Percentiles rank a stretch among this genome's conserved stretches.
phyloP scores from a whole-genome alignment of 257 asterid species.

The Solanum piurae region DNA sequence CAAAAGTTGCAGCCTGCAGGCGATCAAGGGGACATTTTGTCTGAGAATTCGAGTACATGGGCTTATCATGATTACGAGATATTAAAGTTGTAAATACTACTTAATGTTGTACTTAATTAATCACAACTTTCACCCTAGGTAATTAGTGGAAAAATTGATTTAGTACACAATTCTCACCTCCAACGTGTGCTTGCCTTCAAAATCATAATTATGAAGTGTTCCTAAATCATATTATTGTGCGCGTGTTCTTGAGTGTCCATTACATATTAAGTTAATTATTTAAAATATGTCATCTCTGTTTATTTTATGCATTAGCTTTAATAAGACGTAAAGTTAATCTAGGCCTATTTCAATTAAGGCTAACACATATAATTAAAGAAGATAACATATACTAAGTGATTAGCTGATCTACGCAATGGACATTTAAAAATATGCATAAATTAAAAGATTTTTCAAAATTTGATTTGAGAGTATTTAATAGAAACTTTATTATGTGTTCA shows the following conservation, averaged over 20 bases:
- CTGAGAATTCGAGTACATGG: neutral
- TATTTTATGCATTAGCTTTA: neutral
- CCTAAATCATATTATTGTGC: neutral
- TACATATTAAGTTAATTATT: too few relatives aligned
- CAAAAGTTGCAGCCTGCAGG: constrained; percentile 1
- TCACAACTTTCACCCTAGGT: neutral
- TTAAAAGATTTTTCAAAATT: neutral
- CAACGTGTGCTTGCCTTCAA: neutral
- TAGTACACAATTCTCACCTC: neutral
- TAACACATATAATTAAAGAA: neutral
- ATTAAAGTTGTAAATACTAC: neutral
- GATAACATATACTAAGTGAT: neutral
- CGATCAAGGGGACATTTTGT: constrained; percentile 3
- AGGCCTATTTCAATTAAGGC: neutral
- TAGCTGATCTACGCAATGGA: neutral
- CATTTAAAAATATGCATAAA: neutral
- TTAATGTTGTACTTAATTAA: neutral
- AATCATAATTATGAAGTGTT: neutral
- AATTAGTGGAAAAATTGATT: neutral
- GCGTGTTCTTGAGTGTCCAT: too few relatives aligned
- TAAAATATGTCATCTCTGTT: too few relatives aligned
- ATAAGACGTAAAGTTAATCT: neutral
- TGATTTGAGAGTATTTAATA: neutral
- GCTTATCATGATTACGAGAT: neutral
- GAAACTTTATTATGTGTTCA: neutral